phyloP scores from a whole-genome alignment of 106 monocot genomes.

The Dioscorea alata region DNA sequence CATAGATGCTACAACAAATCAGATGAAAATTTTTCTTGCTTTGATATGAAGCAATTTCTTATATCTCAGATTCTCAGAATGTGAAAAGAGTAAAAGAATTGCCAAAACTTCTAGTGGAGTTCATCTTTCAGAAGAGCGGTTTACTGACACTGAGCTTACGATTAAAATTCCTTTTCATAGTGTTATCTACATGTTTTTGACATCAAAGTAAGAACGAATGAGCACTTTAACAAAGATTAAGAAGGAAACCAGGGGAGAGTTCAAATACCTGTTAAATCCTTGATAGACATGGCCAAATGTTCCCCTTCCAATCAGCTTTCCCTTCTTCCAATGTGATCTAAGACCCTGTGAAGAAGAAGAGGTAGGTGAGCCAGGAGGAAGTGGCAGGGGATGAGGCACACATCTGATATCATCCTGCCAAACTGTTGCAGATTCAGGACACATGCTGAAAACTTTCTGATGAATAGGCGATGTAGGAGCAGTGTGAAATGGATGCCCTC shows the following conservation, averaged over 20 bases:
- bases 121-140: too few relatives aligned
- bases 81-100: too few relatives aligned
- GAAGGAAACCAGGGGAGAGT: neutral
- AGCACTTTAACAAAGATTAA: too few relatives aligned
- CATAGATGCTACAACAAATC: neutral
- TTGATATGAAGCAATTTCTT: too few relatives aligned
- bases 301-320: conserved; percentile 85
- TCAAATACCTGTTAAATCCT: conserved; percentile 85
- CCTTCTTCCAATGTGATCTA: conserved; percentile 80
- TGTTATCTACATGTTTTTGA: too few relatives aligned
- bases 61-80: too few relatives aligned
- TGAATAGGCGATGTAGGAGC: conserved; percentile 58
- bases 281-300: conserved; percentile 93
- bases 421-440: conserved; percentile 38
- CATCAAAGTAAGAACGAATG: too few relatives aligned
- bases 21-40: neutral
- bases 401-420: conserved; percentile 56
- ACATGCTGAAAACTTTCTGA: conserved; percentile 16
- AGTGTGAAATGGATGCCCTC: conserved; percentile 28
- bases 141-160: too few relatives aligned
- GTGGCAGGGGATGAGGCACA: conserved; percentile 74
- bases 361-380: conserved; percentile 71
- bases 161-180: too few relatives aligned
- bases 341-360: conserved; percentile 31
- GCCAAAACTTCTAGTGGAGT: too few relatives aligned